These are phyloP conservation scores for Artemisia annua DNA, from an alignment of 129 eudicot genomes.

Conservation along the genomic window DNA sequence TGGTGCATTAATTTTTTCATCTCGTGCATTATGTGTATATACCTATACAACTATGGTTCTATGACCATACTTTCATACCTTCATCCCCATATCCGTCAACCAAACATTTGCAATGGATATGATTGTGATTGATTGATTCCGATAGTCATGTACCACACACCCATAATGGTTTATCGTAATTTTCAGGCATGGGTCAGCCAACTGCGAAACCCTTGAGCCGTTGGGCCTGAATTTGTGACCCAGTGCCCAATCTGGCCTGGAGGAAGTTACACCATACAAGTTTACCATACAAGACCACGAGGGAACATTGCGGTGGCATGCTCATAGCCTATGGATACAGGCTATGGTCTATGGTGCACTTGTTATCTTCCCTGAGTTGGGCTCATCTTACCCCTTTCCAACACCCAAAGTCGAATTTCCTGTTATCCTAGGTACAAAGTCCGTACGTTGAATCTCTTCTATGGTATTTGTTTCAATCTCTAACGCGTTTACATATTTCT, in stretches of 20 bases:
- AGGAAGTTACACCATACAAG: slow-evolving; percentile 57
- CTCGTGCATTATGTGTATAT: background rate
- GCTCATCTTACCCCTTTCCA: slow-evolving; percentile 63
- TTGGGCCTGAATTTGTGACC: slow-evolving; percentile 71
- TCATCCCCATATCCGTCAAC: too few species aligned
- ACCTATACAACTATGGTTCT: background rate
- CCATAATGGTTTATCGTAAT: background rate
- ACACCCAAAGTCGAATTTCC: slow-evolving; percentile 54
- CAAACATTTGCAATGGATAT: too few species aligned
- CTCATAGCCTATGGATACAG: slow-evolving; percentile 75
- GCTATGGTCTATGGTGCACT: slow-evolving; percentile 79
- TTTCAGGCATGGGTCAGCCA: slow-evolving; percentile 82
- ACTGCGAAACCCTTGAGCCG: slow-evolving; percentile 77
- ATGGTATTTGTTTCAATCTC: too few species aligned
- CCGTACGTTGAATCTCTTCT: too few species aligned
- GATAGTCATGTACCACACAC: background rate
- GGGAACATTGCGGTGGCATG: slow-evolving; percentile 91
- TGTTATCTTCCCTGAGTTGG: slow-evolving; percentile 51
- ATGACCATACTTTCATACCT: too few species aligned
- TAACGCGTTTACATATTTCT: too few species aligned
- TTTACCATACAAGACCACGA: slow-evolving; percentile 64
- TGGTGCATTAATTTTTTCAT: slow-evolving; percentile 32
- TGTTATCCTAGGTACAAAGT: slow-evolving; percentile 52
- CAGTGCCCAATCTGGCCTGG: slow-evolving; percentile 83
- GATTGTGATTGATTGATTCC: too few species aligned